phyloP scores from a whole-genome alignment of 177 flowering plant genomes.

The Telopea speciosissima region DNA sequence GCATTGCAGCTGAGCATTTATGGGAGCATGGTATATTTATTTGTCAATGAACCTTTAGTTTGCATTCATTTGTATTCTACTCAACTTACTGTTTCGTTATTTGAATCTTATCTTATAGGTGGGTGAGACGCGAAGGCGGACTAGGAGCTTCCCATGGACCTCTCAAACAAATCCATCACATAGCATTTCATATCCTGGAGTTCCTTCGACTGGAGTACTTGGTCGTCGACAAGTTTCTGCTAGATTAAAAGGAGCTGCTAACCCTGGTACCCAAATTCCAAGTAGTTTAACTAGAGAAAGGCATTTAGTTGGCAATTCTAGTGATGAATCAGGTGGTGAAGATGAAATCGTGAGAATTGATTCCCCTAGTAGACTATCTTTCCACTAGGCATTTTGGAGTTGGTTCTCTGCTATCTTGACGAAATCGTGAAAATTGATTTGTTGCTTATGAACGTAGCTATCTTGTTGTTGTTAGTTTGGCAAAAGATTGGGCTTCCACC shows the following conservation, averaged over 20 bases:
- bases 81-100: neutral
- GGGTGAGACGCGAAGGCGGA: neutral
- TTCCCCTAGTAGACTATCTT: slow-evolving; percentile 77
- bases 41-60: slow-evolving; percentile 9
- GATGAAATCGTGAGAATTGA: slow-evolving; percentile 77
- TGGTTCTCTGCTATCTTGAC: neutral
- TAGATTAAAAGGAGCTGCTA: slow-evolving; percentile 58
- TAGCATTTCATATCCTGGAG: neutral
- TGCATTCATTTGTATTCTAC: slow-evolving; percentile 13
- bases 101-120: neutral
- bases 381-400: slow-evolving; percentile 29
- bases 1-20: slow-evolving; percentile 68
- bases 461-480: no score
- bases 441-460: no score
- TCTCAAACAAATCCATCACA: neutral
- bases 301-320: slow-evolving; percentile 34
- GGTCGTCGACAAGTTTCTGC: neutral
- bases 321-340: slow-evolving; percentile 73
- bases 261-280: slow-evolving; percentile 11
- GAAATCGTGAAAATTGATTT: no score
- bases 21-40: slow-evolving; percentile 63
- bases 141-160: neutral
- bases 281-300: slow-evolving; percentile 14
- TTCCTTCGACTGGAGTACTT: neutral
- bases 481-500: no score